Percentiles rank a stretch among this genome's conserved stretches.
phyloP scores from a whole-genome alignment of 2,329 filamentous ascomycete species.

The Xylariaceae sp. region DNA sequence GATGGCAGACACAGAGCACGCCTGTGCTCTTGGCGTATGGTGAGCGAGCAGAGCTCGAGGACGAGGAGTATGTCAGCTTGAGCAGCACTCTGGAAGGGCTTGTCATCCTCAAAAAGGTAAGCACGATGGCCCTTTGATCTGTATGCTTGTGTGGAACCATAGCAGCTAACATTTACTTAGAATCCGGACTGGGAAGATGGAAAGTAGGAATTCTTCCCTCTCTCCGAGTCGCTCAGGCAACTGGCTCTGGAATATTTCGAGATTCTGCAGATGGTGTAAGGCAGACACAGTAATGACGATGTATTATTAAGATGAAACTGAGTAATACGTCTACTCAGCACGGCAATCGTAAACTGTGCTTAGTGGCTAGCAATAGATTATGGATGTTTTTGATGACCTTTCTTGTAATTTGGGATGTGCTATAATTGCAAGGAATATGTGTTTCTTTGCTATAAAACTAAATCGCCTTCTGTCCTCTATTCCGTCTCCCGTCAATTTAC shows the following conservation, averaged over 20 bases:
- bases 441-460: not conserved
- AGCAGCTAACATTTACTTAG: constrained; percentile 41
- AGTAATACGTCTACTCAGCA: constrained; percentile 13
- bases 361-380: constrained; percentile 16
- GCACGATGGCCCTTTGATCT: constrained; percentile 33
- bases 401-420: not conserved
- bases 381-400: not conserved
- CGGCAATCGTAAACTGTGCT: constrained; percentile 15
- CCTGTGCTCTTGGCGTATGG: constrained; percentile 93
- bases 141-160: not conserved
- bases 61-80: constrained; percentile 94
- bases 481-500: constrained; percentile 34
- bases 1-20: constrained; percentile 99
- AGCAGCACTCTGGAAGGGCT: constrained; percentile 92
- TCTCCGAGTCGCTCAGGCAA: too few relatives aligned
- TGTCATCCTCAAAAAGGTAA: constrained; percentile 95
- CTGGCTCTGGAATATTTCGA: too few relatives aligned
- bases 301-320: constrained; percentile 36
- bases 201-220: constrained; percentile 43
- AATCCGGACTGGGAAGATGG: constrained; percentile 62
- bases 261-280: too few relatives aligned
- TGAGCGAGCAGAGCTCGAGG: constrained; percentile 94
- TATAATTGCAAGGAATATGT: not conserved
- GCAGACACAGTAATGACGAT: constrained; percentile 19
- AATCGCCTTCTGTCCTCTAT: not conserved